These are phyloP conservation scores for Alternaria arborescens DNA, from an alignment of 2,329 filamentous ascomycete genomes.

Conservation along the genomic window DNA sequence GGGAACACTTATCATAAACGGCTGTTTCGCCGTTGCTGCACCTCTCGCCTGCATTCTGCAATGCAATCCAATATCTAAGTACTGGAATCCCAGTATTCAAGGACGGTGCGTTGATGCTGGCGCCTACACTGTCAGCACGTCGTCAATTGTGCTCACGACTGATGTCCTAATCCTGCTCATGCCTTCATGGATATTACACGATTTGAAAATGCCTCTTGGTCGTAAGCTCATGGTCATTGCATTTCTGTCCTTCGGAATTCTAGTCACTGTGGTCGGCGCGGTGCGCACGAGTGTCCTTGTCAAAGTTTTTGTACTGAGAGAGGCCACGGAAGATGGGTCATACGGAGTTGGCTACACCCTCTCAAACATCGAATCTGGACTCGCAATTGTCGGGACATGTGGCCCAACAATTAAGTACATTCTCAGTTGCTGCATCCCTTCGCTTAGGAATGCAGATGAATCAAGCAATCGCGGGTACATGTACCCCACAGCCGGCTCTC, in stretches of 20 bases:
- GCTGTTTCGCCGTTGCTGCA: constrained; percentile 22
- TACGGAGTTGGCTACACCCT: constrained; percentile 21
- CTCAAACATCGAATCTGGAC: constrained; percentile 30
- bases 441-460: constrained; percentile 15
- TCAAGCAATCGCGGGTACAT: constrained; percentile 10
- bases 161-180: constrained; percentile 30
- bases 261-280: constrained; percentile 25
- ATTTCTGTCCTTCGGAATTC: constrained; percentile 28
- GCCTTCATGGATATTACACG: constrained; percentile 32
- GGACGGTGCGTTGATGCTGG: constrained; percentile 20
- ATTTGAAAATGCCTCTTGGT: constrained; percentile 27
- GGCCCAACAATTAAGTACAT: constrained; percentile 31
- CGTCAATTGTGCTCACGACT: constrained; percentile 24
- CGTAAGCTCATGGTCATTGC: constrained; percentile 27
- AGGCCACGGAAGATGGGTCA: constrained; percentile 13
- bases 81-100: constrained; percentile 37
- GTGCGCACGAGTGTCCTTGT: constrained; percentile 22
- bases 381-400: constrained; percentile 28
- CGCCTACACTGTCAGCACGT: constrained; percentile 23
- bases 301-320: constrained; percentile 16
- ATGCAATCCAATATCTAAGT: constrained; percentile 38
- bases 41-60: constrained; percentile 35
- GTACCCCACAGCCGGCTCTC: constrained; percentile 6
- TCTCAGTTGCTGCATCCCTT: constrained; percentile 25
- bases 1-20: constrained; percentile 23